Conservation (phyloP, 805 yeast species). For the Danielozyma ontarioensis region DNA sequence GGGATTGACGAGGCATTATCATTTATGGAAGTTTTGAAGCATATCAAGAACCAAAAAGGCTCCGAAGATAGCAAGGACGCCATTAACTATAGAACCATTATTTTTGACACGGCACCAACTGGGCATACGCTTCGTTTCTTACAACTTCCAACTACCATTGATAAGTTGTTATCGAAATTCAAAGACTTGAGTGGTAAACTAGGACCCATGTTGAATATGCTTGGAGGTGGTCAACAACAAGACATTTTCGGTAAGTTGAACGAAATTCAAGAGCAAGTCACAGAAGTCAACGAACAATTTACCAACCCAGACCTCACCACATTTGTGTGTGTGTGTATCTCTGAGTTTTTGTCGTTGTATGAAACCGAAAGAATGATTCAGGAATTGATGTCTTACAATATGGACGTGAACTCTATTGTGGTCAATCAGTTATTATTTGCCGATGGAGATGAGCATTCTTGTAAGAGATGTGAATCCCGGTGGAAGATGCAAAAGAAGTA, state of each 20-base stretch:
- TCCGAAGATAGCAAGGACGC: slow-evolving; percentile 17
- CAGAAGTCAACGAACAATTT: slow-evolving; percentile 90
- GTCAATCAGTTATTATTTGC: slow-evolving; percentile 92
- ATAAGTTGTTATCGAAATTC: slow-evolving; percentile 80
- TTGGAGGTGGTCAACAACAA: slow-evolving; percentile 64
- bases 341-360: slow-evolving; percentile 91
- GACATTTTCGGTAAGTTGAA: slow-evolving; percentile 77
- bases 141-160: slow-evolving; percentile 89
- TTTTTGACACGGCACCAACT: slow-evolving; percentile 99
- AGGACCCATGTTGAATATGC: slow-evolving; percentile 82
- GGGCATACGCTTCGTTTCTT: slow-evolving; percentile 96
- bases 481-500: slow-evolving; percentile 95
- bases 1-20: slow-evolving; percentile 98
- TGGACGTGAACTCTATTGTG: slow-evolving; percentile 95
- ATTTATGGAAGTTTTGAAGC: slow-evolving; percentile 96
- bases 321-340: slow-evolving; percentile 92
- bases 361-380: slow-evolving; percentile 98
- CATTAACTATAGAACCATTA: slow-evolving; percentile 69
- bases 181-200: slow-evolving; percentile 79
- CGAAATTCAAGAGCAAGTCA: slow-evolving; percentile 74
- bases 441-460: slow-evolving; percentile 64
- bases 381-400: slow-evolving; percentile 88
- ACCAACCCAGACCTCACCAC: slow-evolving; percentile 95
- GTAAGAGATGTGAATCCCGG: slow-evolving; percentile 89
- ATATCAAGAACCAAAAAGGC: slow-evolving; percentile 70